These are phyloP conservation scores for Hypomyces perniciosus DNA, from an alignment of 2,329 filamentous ascomycete species.

Conservation along the genomic window DNA sequence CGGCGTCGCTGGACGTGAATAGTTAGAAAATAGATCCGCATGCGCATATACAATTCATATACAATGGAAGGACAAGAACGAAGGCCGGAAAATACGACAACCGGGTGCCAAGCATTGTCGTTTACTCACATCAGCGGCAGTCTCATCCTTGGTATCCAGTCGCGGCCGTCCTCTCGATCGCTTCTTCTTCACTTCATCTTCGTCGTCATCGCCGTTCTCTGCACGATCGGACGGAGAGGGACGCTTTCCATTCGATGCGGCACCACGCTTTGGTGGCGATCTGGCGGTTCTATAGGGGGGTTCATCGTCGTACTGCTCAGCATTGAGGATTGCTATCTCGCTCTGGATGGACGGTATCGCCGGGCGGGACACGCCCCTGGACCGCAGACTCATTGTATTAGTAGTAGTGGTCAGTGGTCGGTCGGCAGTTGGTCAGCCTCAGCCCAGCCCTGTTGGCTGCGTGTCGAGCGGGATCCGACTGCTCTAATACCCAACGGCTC, in stretches of 20 bases:
- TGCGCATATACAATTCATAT: neutral
- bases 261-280: neutral
- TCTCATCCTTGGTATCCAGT: slow-evolving; percentile 71
- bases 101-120: neutral
- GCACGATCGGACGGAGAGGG: slow-evolving; percentile 14
- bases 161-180: slow-evolving; percentile 67
- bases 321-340: slow-evolving; percentile 10
- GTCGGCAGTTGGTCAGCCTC: neutral
- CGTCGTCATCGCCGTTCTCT: slow-evolving; percentile 21
- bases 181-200: slow-evolving; percentile 45
- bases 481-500: too few species aligned
- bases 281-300: neutral
- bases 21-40: slow-evolving; percentile 16
- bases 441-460: neutral
- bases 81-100: neutral
- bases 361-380: slow-evolving; percentile 2
- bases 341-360: slow-evolving; percentile 7
- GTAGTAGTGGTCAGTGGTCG: too few species aligned
- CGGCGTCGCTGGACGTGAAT: slow-evolving; percentile 57
- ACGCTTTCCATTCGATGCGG: slow-evolving; percentile 17
- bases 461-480: neutral
- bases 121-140: slow-evolving; percentile 65
- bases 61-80: neutral
- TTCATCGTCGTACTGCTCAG: slow-evolving; percentile 7
- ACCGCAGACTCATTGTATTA: slow-evolving; percentile 6